Conservation (phyloP, 805 yeast genomes). For the Myxozyma udenii region DNA sequence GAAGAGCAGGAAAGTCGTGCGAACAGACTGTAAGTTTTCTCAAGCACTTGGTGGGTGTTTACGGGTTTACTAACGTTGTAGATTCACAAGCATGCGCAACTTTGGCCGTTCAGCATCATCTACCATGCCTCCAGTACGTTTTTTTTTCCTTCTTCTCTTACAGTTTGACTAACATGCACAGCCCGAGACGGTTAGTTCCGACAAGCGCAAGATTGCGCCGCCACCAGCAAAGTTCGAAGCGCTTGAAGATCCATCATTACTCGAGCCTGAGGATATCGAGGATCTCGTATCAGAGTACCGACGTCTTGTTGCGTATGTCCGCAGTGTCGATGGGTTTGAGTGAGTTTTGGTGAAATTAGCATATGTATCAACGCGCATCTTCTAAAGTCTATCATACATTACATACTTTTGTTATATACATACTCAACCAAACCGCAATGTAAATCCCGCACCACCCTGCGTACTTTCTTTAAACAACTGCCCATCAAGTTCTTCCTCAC, state of each 20-base stretch:
- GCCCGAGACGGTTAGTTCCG: too few species aligned
- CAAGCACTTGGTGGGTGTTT: too few species aligned
- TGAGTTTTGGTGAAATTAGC: too few species aligned
- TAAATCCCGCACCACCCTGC: conserved; percentile 23
- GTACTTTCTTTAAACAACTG: conserved; percentile 11
- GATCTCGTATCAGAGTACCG: conserved; percentile 41
- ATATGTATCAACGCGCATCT: neutral
- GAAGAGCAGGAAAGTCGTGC: neutral
- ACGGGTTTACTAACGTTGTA: neutral
- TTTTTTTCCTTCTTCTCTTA: too few species aligned
- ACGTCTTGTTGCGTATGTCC: conserved; percentile 37
- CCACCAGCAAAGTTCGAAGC: conserved; percentile 10
- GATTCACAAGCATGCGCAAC: conserved; percentile 16
- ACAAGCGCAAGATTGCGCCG: conserved; percentile 5
- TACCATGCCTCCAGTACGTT: too few species aligned
- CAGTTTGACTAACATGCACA: too few species aligned
- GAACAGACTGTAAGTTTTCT: conserved; percentile 3
- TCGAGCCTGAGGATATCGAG: conserved; percentile 40
- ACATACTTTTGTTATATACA: too few species aligned
- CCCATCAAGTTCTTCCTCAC: conserved; percentile 1
- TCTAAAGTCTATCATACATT: neutral
- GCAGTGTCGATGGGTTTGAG: conserved; percentile 34
- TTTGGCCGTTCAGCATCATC: conserved; percentile 9
- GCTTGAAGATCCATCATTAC: conserved; percentile 33
- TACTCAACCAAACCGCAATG: conserved; percentile 15